Conservation (phyloP, 2,329 filamentous ascomycete species). For the Pseudogymnoascus sp. region DNA sequence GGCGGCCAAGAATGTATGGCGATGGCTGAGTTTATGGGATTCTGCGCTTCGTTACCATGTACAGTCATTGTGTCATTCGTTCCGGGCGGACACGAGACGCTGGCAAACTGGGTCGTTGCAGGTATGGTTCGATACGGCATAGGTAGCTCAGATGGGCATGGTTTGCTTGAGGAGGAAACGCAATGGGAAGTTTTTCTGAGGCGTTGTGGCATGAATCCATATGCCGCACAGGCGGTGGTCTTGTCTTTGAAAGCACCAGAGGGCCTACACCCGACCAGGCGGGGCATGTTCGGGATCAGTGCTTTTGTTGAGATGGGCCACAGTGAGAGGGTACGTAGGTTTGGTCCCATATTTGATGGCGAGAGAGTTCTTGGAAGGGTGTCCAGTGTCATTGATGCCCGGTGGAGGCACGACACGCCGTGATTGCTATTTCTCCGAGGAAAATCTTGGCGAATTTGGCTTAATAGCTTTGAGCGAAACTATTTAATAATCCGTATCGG, state of each 20-base stretch:
- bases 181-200: conserved; percentile 61
- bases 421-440: conserved; percentile 14
- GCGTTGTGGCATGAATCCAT: conserved; percentile 59
- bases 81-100: conserved; percentile 40
- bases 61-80: conserved; percentile 38
- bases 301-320: conserved; percentile 49
- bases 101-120: conserved; percentile 48
- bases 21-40: conserved; percentile 25
- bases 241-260: conserved; percentile 34
- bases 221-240: conserved; percentile 60
- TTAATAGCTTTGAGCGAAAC: not conserved
- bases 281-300: conserved; percentile 36
- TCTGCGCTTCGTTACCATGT: conserved; percentile 29
- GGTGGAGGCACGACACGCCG: conserved; percentile 31
- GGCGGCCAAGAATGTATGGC: conserved; percentile 21
- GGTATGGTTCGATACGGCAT: conserved; percentile 40
- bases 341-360: conserved; percentile 47
- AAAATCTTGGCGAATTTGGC: not conserved
- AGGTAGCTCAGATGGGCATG: conserved; percentile 12
- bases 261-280: conserved; percentile 15
- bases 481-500: not conserved
- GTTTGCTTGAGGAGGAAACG: conserved; percentile 49
- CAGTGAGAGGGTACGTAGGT: conserved; percentile 40
- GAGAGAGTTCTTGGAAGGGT: conserved; percentile 44
- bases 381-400: conserved; percentile 41